phyloP scores from a whole-genome alignment of 208 protist genomes.

The Naegleria fowleri region DNA sequence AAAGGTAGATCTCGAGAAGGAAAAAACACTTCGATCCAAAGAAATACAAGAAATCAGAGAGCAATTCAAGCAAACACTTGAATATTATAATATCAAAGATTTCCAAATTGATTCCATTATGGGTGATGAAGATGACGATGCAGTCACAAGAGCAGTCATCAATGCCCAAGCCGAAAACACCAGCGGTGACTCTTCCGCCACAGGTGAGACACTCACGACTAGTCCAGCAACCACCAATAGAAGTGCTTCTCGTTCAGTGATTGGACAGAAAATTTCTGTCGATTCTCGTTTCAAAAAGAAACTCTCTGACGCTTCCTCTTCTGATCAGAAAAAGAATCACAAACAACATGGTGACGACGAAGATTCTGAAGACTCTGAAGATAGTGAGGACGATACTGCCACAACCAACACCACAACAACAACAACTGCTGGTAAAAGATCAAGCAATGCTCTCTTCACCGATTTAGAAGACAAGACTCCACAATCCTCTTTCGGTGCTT shows the following conservation, averaged over 20 bases:
- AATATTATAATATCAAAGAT: not conserved
- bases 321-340: not conserved
- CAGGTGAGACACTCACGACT: too few relatives aligned
- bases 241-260: not conserved
- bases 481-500: not conserved
- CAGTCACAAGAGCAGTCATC: not conserved
- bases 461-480: not conserved
- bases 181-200: too few relatives aligned
- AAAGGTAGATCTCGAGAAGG: not conserved
- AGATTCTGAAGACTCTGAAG: not conserved
- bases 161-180: not conserved
- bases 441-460: not conserved
- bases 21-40: not conserved
- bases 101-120: not conserved
- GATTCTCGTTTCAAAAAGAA: constrained; percentile 1
- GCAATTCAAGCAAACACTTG: not conserved
- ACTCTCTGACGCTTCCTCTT: not conserved
- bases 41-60: not conserved
- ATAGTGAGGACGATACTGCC: not conserved
- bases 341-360: not conserved
- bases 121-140: not conserved
- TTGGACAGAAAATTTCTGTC: not conserved
- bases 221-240: not conserved
- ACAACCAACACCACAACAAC: not conserved
- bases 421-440: not conserved